These are phyloP conservation scores for Boletus huronensis DNA, from an alignment of 768 basidiomycete species.

Conservation along the genomic window DNA sequence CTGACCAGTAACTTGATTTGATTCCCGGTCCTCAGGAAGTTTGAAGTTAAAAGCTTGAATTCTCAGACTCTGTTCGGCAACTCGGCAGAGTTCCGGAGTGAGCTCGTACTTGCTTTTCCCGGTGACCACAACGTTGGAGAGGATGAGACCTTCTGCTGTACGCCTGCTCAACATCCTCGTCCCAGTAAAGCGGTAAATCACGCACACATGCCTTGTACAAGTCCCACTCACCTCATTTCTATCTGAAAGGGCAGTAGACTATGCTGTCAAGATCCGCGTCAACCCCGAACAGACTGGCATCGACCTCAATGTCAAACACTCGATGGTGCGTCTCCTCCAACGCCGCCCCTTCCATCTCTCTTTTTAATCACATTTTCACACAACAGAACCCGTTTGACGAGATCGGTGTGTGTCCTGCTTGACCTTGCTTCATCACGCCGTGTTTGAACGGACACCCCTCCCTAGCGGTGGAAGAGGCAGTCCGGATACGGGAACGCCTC, in stretches of 20 bases:
- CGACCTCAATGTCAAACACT: conserved; percentile 97
- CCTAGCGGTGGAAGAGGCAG: conserved; percentile 93
- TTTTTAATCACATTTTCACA: background rate
- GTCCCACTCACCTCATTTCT: background rate
- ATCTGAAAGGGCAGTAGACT: conserved; percentile 77
- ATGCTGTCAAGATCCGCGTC: conserved; percentile 97
- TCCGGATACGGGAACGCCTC: conserved; percentile 84
- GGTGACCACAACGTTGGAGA: conserved; percentile 13
- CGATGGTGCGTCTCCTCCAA: conserved; percentile 66
- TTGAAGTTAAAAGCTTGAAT: too few relatives aligned
- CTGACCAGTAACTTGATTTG: too few relatives aligned
- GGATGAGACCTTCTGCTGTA: conserved; percentile 73
- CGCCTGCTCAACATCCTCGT: conserved; percentile 87
- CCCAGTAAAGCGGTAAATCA: conserved; percentile 77
- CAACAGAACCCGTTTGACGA: conserved; percentile 96
- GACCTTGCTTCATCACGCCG: background rate
- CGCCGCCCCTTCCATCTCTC: background rate
- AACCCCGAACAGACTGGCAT: conserved; percentile 93
- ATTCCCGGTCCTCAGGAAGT: too few relatives aligned
- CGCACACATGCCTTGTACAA: background rate
- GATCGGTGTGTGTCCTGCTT: conserved; percentile 65
- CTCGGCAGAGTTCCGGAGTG: conserved; percentile 12
- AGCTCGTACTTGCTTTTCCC: background rate
- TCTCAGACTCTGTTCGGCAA: conserved; percentile 1
- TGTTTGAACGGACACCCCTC: background rate